Evolutionary conservation across 192 early-diverging fungal species (phyloP).

Genomic region (Coemansia sp.): DNA sequence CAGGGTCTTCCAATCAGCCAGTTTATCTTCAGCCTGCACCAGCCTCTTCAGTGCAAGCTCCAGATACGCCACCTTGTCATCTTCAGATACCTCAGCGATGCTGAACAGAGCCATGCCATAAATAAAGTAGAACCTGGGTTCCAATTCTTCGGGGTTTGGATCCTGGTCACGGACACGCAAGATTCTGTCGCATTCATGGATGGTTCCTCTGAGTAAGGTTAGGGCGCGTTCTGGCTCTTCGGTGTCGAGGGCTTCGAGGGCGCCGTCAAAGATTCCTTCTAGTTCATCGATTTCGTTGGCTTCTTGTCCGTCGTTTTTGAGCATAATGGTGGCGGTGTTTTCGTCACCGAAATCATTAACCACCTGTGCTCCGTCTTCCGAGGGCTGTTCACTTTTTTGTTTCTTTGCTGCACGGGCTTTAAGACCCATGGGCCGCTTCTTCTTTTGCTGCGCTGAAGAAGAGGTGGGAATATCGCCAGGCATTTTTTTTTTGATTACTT

Average conservation of each 20-base stretch:
- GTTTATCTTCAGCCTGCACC: conserved; percentile 22
- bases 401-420: conserved; percentile 47
- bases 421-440: conserved; percentile 51
- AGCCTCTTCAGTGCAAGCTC: conserved; percentile 31
- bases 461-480: conserved; percentile 4
- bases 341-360: conserved; percentile 40
- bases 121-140: conserved; percentile 54
- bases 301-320: conserved; percentile 30
- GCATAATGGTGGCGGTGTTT: conserved; percentile 43
- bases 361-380: conserved; percentile 8
- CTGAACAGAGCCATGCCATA: conserved; percentile 55
- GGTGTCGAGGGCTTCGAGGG: conserved; percentile 28
- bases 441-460: conserved; percentile 7
- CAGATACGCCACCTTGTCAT: conserved; percentile 21
- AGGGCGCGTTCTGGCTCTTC: conserved; percentile 35
- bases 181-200: conserved; percentile 60
- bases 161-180: conserved; percentile 39
- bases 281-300: conserved; percentile 53
- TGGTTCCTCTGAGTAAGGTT: conserved; percentile 52
- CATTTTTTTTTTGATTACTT: conserved; percentile 1
- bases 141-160: conserved; percentile 6
- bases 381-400: conserved; percentile 16
- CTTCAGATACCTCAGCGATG: conserved; percentile 36
- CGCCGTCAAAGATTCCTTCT: conserved; percentile 52
- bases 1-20: conserved; percentile 20